Conservation (phyloP, 345 rosid species). For the Punica granatum region DNA sequence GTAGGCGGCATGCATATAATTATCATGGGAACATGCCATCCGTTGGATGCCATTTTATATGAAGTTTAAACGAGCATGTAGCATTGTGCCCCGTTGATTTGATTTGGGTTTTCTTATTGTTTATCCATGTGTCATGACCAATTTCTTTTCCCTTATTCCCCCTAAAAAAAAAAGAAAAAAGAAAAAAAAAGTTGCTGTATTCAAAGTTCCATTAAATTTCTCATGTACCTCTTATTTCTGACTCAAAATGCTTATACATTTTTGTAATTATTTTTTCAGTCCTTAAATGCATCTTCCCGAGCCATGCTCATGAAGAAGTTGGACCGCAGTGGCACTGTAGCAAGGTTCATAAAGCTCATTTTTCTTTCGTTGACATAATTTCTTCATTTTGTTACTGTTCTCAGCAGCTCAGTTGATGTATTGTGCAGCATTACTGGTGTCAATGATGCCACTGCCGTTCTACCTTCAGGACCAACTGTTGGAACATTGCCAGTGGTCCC, state of each 20-base stretch:
- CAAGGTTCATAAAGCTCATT: slow-evolving; percentile 44
- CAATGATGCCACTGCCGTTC: slow-evolving; percentile 35
- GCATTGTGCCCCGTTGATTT: not conserved
- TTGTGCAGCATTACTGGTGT: slow-evolving; percentile 25
- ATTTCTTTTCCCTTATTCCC: too few species aligned
- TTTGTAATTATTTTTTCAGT: slow-evolving; percentile 31
- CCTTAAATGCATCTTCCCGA: slow-evolving; percentile 85
- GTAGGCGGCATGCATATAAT: not conserved
- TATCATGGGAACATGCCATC: not conserved
- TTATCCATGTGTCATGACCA: too few species aligned
- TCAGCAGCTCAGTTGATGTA: slow-evolving; percentile 11
- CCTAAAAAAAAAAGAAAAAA: too few species aligned
- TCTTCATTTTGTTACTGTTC: not conserved
- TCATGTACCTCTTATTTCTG: not conserved
- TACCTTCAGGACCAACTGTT: slow-evolving; percentile 31
- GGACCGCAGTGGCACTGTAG: slow-evolving; percentile 75
- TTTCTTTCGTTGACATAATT: not conserved
- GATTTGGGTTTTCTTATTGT: too few species aligned
- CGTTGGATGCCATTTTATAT: not conserved
- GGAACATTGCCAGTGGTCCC: slow-evolving; percentile 38
- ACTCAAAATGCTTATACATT: not conserved
- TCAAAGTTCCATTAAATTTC: not conserved
- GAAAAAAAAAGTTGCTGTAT: not conserved
- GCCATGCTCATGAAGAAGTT: slow-evolving; percentile 86
- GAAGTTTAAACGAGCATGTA: not conserved